A percentile compares a stretch with the other conserved stretches of the same genome.
Evolutionary conservation across 73 alveolate species (phyloP).

Genomic region (Blepharisma stoltei): DNA sequence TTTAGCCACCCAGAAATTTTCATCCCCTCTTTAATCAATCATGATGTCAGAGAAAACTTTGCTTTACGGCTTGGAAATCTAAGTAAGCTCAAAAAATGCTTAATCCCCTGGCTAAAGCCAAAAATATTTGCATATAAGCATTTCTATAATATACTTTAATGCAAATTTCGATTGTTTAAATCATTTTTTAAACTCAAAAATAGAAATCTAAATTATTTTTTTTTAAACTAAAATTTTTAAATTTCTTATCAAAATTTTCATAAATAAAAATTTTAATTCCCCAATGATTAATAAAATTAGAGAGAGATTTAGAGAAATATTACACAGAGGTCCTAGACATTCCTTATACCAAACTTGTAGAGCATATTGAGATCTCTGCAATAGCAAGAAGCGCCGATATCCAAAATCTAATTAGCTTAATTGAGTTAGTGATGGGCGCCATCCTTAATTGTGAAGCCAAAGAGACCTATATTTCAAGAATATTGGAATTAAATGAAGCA

Average conservation of each 20-base stretch:
- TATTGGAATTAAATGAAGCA: neutral
- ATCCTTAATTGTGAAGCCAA: constrained; percentile 1
- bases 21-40: neutral
- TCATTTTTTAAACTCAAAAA: too few relatives aligned
- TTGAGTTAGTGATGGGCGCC: constrained; percentile 24
- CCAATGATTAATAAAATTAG: too few relatives aligned
- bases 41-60: constrained; percentile 12
- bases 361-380: constrained; percentile 23
- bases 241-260: too few relatives aligned
- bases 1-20: constrained; percentile 21
- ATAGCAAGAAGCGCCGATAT: constrained; percentile 8
- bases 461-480: constrained; percentile 23
- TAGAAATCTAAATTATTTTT: too few relatives aligned
- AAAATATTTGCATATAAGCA: too few relatives aligned
- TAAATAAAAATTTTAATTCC: too few relatives aligned
- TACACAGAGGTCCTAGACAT: constrained; percentile 13
- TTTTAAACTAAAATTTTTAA: too few relatives aligned
- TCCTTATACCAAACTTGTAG: neutral
- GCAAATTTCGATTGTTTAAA: too few relatives aligned
- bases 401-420: neutral
- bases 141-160: too few relatives aligned
- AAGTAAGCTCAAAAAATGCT: neutral
- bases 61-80: neutral
- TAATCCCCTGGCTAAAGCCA: too few relatives aligned
- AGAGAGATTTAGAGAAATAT: constrained; percentile 10